phyloP scores from a whole-genome alignment of 495 filamentous ascomycete species.

The Apiosordaria backusii region DNA sequence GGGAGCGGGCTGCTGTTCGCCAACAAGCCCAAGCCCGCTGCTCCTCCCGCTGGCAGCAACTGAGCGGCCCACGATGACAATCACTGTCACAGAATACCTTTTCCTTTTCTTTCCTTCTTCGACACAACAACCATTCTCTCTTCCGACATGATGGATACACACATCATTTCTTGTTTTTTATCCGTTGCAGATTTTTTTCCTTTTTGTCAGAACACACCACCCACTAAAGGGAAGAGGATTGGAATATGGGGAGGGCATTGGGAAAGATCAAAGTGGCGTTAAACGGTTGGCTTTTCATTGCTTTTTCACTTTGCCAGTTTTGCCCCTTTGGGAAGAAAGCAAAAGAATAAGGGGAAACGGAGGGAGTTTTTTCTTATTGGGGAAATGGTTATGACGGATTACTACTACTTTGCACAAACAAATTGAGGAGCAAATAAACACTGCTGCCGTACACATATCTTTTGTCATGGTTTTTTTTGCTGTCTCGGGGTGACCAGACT shows the following conservation, averaged over 20 bases:
- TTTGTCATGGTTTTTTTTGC: neutral
- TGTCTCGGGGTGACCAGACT: too few species aligned
- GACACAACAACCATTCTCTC: neutral
- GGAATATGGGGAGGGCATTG: neutral
- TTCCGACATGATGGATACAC: neutral
- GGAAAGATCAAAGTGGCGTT: neutral
- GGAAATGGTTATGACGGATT: neutral
- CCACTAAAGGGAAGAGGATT: neutral
- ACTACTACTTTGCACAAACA: neutral
- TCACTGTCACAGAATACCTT: neutral
- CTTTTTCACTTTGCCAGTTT: neutral
- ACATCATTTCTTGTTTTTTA: neutral
- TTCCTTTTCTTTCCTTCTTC: neutral
- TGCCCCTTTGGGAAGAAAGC: too few species aligned
- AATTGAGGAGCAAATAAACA: neutral
- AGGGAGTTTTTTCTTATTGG: neutral
- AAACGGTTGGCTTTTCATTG: conserved; percentile 4
- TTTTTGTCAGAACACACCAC: conserved; percentile 4
- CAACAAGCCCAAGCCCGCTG: conserved; percentile 12
- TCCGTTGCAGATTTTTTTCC: too few species aligned
- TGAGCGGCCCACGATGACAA: neutral
- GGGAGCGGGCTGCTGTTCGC: conserved; percentile 30
- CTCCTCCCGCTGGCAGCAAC: neutral
- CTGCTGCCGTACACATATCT: neutral
- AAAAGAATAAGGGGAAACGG: neutral